Percentiles rank a stretch among this genome's conserved stretches.
These are phyloP conservation scores for Mortierella sp. DNA, from an alignment of 371 early-diverging fungal species.

Conservation along the genomic window DNA sequence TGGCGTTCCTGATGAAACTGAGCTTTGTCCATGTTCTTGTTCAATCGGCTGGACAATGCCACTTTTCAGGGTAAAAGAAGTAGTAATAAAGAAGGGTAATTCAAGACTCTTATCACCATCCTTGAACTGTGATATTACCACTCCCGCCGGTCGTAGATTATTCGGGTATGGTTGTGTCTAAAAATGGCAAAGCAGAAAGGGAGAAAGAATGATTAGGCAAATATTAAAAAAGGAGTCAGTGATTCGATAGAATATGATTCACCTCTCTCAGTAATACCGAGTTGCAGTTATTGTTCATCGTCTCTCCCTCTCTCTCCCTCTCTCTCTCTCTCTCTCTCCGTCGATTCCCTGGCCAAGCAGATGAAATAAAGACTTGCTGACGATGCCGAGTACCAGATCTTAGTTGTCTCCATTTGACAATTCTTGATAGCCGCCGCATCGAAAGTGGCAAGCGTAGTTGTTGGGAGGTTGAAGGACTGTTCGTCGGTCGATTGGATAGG, in stretches of 20 bases:
- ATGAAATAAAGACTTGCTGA: neutral
- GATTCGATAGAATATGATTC: too few relatives aligned
- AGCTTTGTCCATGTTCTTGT: too few relatives aligned
- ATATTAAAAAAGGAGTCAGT: neutral
- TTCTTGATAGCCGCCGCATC: neutral
- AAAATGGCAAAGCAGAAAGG: neutral
- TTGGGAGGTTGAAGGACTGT: neutral
- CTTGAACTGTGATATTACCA: neutral
- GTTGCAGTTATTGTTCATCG: too few relatives aligned
- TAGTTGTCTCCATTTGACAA: neutral
- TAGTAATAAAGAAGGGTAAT: neutral
- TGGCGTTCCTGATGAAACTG: too few relatives aligned
- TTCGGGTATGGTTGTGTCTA: neutral
- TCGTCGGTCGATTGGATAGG: neutral
- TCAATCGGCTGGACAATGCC: neutral
- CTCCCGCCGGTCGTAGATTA: too few relatives aligned
- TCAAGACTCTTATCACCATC: neutral
- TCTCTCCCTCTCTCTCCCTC: too few relatives aligned
- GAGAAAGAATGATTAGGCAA: neutral
- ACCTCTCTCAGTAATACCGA: too few relatives aligned
- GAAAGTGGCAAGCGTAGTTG: neutral
- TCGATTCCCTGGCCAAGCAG: neutral
- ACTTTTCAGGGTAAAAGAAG: rapidly evolving
- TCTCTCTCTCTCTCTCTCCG: too few relatives aligned
- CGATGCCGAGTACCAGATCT: neutral